Base-by-base conservation (phyloP, 768 basidiomycete genomes). In the Mrakia hoshinonis region DNA sequence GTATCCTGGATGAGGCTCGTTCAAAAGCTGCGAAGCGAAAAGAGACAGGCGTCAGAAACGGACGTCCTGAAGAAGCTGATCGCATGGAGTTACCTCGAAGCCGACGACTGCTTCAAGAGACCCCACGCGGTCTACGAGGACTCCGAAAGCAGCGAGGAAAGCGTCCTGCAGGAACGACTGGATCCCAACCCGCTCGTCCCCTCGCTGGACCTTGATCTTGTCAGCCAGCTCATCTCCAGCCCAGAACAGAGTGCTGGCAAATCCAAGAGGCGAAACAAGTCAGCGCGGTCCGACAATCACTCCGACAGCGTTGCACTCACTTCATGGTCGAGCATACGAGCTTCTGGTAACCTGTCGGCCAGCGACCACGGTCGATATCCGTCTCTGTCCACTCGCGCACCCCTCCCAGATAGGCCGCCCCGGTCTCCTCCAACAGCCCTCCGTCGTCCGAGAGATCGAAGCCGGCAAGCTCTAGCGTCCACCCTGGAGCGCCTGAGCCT, bases 401-500 rank as follows among this genome's bases (percentile, higher is more conserved):
- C 3, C 72, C 72, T 38, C 72, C 72, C 0, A 73, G 49, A 20
- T 94, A 97, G 0, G 92, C 95, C 0, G 92, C 90, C 0, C 88
- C 90, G 0, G 88, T 86, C 68, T 88, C 85, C 74, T 94, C 92
- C 3, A 98, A 81, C 1, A 85, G 85, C 52, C 85, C 81, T 2
- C 77, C 76, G 48, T 77, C 76, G 55, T 76, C 71, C n/a, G 74
- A 73, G 0, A 96, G 81, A 77, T 95, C 90, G 74, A 98, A 92
- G 0, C 95, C 96, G 10, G 87, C 88, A 12, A 85, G 79, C 72
- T 91, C 88, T 1, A 98, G 82, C 0, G 93, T 96, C 95, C 96
- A 99, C 4, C 90, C 92, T 0, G 96, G 96, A 0, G 95, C 94
- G 1, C 96, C 95, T 1, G 92, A 95, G 54, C 95, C 95, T 10